A percentile compares a stretch with the other conserved stretches of the same genome.
Evolutionary conservation across 257 asterid species (phyloP).

Genomic region (Solanum bulbocastanum): DNA sequence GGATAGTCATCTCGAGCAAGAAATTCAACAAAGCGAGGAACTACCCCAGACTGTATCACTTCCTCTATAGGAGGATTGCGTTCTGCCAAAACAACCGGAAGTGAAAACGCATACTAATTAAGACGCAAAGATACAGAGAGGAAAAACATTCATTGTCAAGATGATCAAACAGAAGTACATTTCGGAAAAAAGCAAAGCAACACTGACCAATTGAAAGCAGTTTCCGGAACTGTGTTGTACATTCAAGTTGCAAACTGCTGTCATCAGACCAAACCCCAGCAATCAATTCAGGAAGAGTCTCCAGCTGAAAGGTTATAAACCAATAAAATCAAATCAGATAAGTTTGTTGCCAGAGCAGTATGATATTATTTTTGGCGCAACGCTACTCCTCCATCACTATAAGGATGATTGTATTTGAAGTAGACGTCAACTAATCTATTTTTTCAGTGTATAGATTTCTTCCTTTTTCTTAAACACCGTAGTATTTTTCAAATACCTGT

Average conservation of each 20-base stretch:
- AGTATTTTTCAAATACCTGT: background rate
- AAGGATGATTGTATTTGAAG: background rate
- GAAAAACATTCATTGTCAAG: background rate
- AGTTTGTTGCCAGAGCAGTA: background rate
- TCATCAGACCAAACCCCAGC: conserved; percentile 76
- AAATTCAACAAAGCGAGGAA: conserved; percentile 81
- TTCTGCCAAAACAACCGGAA: conserved; percentile 29
- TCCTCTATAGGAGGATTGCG: conserved; percentile 90
- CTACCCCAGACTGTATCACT: conserved; percentile 87
- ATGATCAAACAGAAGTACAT: background rate
- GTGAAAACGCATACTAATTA: background rate
- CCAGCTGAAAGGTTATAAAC: conserved; percentile 37
- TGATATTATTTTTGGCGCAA: background rate
- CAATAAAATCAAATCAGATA: conserved; percentile 2
- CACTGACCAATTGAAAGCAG: conserved; percentile 73
- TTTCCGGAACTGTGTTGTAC: conserved; percentile 88
- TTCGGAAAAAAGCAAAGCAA: background rate
- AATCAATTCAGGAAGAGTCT: conserved; percentile 70
- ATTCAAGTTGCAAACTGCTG: conserved; percentile 56
- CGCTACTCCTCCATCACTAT: background rate
- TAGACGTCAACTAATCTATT: background rate
- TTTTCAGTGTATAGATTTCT: background rate
- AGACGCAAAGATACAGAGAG: background rate
- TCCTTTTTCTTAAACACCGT: background rate
- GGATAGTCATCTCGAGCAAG: conserved; percentile 80